phyloP scores from a whole-genome alignment of 2,329 filamentous ascomycete species.

The Fusarium incarnatum region DNA sequence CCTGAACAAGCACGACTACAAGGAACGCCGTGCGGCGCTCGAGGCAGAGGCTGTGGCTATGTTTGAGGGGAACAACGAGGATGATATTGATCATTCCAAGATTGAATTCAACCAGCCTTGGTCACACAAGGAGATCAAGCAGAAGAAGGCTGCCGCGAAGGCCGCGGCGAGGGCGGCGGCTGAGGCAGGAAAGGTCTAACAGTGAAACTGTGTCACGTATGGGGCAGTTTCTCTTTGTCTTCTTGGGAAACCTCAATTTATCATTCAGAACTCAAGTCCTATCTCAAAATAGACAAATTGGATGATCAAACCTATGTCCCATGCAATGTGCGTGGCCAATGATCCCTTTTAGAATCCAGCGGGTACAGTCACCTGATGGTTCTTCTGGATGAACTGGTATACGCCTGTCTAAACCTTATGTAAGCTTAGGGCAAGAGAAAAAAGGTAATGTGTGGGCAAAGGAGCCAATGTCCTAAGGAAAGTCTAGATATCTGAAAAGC shows the following conservation, averaged over 20 bases:
- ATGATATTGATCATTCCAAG: neutral
- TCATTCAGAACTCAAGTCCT: neutral
- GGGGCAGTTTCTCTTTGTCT: neutral
- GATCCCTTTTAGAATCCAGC: too few species aligned
- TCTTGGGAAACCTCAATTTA: neutral
- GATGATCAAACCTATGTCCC: neutral
- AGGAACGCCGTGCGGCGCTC: neutral
- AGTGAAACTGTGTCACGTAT: neutral
- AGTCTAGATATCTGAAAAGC: too few species aligned
- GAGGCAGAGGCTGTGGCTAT: neutral
- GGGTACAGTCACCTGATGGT: too few species aligned
- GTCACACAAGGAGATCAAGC: neutral
- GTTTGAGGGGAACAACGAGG: neutral
- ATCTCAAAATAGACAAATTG: neutral
- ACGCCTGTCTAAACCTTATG: too few species aligned
- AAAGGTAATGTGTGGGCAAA: rapidly evolving
- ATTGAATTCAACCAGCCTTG: neutral
- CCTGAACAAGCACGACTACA: neutral
- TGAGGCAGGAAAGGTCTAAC: neutral
- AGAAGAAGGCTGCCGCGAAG: neutral
- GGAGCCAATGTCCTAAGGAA: too few species aligned
- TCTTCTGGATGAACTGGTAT: too few species aligned
- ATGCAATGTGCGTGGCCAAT: neutral
- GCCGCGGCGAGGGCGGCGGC: neutral
- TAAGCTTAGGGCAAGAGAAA: too few species aligned